phyloP scores from a whole-genome alignment of 768 basidiomycete genomes.

The Serpula lacrymans region DNA sequence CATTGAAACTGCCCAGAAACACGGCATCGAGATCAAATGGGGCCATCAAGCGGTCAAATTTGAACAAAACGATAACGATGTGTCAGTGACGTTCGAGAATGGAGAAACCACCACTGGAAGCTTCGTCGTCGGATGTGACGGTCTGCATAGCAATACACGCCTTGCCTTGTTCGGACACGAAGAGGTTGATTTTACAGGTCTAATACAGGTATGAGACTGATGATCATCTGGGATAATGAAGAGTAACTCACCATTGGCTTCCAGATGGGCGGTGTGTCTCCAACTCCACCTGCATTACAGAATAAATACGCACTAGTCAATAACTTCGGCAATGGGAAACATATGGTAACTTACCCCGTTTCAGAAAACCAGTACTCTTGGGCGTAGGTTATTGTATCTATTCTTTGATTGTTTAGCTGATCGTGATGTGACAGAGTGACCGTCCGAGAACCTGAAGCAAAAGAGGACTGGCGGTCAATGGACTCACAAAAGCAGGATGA shows the following conservation, averaged over 20 bases:
- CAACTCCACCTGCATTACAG: slow-evolving; percentile 14
- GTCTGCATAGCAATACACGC: slow-evolving; percentile 40
- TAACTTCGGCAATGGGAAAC: slow-evolving; percentile 33
- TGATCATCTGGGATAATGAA: background rate
- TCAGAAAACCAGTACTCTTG: slow-evolving; percentile 29
- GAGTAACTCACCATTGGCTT: background rate
- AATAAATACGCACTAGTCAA: slow-evolving; percentile 25
- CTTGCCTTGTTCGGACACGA: slow-evolving; percentile 35
- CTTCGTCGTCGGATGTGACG: slow-evolving; percentile 44
- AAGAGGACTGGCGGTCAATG: slow-evolving; percentile 41
- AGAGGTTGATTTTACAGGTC: slow-evolving; percentile 33
- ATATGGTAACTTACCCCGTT: slow-evolving; percentile 35
- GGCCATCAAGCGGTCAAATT: slow-evolving; percentile 29
- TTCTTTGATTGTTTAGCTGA: background rate
- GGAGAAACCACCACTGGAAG: slow-evolving; percentile 32
- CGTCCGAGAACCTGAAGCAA: slow-evolving; percentile 32
- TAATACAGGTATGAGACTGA: slow-evolving; percentile 29
- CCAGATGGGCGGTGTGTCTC: slow-evolving; percentile 35
- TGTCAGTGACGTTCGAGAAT: slow-evolving; percentile 32
- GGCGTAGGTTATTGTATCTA: slow-evolving; percentile 27
- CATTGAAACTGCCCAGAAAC: slow-evolving; percentile 25
- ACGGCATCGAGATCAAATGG: slow-evolving; percentile 32
- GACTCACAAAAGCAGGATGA: slow-evolving; percentile 21
- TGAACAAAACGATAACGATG: slow-evolving; percentile 24
- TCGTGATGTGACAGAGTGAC: slow-evolving; percentile 25